Evolutionary conservation across 2,329 filamentous ascomycete genomes (phyloP).

Genomic region (Orbilia ellipsospora): DNA sequence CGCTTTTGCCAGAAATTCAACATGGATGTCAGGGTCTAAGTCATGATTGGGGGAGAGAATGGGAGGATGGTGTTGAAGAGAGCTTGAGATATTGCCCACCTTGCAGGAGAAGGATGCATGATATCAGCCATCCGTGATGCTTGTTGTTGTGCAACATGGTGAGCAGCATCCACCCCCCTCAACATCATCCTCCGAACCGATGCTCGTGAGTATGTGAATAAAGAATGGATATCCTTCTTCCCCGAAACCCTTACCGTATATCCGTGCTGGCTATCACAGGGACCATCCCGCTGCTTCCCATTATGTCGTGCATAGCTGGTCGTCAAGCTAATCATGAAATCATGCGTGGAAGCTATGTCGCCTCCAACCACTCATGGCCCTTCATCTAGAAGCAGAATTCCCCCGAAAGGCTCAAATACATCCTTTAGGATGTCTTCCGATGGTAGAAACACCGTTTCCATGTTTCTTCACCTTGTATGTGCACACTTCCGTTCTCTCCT

Average conservation of each 20-base stretch:
- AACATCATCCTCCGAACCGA: background rate
- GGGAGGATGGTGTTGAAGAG: no score
- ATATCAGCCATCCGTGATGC: background rate
- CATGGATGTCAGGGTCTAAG: background rate
- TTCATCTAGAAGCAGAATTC: background rate
- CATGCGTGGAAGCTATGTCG: no score
- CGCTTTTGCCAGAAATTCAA: background rate
- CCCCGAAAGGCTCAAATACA: background rate
- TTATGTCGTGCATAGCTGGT: background rate
- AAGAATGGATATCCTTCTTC: background rate
- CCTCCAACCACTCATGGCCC: no score
- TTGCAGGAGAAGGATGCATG: background rate
- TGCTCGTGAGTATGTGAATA: background rate
- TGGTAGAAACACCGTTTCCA: conserved; percentile 2
- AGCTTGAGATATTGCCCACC: background rate
- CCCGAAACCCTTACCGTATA: background rate
- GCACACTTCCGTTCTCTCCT: conserved; percentile 22
- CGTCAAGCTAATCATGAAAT: background rate
- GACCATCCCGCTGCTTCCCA: background rate
- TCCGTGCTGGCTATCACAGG: background rate
- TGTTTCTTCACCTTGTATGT: conserved; percentile 10
- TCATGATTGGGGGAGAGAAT: no score
- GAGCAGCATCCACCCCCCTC: background rate
- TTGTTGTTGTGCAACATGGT: conserved; percentile 18
- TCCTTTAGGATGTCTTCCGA: conserved; percentile 16